These are phyloP conservation scores for Salvia sclarea DNA, from an alignment of 305 asterid genomes.

Conservation along the genomic window DNA sequence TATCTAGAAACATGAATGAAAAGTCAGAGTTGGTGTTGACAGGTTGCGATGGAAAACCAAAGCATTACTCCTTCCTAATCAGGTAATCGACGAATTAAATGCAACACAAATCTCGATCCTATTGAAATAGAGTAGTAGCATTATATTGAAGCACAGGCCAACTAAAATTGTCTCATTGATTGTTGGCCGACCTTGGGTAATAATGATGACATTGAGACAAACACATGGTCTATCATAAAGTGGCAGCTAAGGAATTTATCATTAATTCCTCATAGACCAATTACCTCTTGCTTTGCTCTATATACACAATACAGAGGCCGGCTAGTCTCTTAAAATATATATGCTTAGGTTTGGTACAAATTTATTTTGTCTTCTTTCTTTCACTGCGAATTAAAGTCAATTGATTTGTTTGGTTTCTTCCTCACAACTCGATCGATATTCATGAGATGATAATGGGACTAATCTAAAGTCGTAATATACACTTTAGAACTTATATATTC, in stretches of 20 bases:
- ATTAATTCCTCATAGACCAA: slow-evolving; percentile 40
- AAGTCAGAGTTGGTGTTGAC: slow-evolving; percentile 17
- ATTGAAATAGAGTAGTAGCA: background rate
- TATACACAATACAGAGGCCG: slow-evolving; percentile 26
- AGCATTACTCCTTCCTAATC: background rate
- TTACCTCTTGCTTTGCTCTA: background rate
- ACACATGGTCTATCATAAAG: slow-evolving; percentile 8
- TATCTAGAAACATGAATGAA: background rate
- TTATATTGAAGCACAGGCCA: slow-evolving; percentile 40
- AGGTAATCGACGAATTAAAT: background rate
- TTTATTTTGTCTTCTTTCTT: background rate
- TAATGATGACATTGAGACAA: slow-evolving; percentile 24
- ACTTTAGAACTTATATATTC: background rate
- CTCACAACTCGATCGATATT: background rate
- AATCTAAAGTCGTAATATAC: background rate
- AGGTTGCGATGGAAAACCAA: background rate
- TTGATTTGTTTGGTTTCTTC: slow-evolving; percentile 1
- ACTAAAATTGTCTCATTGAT: slow-evolving; percentile 47
- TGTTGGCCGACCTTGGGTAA: slow-evolving; percentile 54
- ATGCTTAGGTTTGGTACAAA: background rate
- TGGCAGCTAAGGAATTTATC: slow-evolving; percentile 7
- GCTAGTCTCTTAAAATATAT: slow-evolving; percentile 8
- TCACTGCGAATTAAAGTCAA: background rate
- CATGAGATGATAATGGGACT: background rate
- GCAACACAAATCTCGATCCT: background rate